Evolutionary conservation across 768 basidiomycete species (phyloP), one percentile per base, ranked within the genome.

Genomic region (Lactarius evosmus): DNA sequence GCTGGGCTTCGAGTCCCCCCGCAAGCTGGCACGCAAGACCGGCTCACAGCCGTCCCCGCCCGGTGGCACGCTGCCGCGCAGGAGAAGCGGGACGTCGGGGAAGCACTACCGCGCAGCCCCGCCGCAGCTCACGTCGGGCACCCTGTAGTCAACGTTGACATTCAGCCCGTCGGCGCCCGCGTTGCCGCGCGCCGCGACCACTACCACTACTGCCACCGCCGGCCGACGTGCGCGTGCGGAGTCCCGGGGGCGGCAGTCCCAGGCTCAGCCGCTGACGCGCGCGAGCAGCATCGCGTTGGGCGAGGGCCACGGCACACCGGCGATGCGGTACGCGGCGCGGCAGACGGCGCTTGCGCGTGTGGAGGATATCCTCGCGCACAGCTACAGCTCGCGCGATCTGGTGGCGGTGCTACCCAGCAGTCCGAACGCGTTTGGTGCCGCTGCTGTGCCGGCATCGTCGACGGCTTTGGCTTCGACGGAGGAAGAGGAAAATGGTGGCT

Each of bases 121-220:
- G 0, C 78, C 84, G 2, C 78, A 78, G 63, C 72, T 88, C 38
- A 83, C 76, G 72, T 86, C 82, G 12, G 82, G 83, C 1, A 79
- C 82, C 0, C 75, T 88, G 60, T 80, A 85, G 60, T 80, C 77
- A 29, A 76, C 78, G 30, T 76, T 88, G 32, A 84, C 82, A 68
- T 88, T 88, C 67, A 70, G 70, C 32, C 61, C 67, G 27, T 65
- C 30, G 30, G 25, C 38, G n/a, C 19, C 46, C 2, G 22, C 12
- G 12, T 11, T 49, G 2, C 46, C 46, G 5, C 22, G 25, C 25
- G 25, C 46, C 2, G 46, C 22, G 1, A 46, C 38, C 6, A 16
- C 38, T 6, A 40, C 38, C 5, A 40, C 40, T 7, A 19, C 40
- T 19, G n/a, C n/a, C n/a, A 19, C 44, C 11, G 11, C 44, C 11